A percentile compares a stretch with the other conserved stretches of the same genome.
Evolutionary conservation across 108 stramenopile species (phyloP).

Genomic region (Cyclotella choctawhatcheeana): DNA sequence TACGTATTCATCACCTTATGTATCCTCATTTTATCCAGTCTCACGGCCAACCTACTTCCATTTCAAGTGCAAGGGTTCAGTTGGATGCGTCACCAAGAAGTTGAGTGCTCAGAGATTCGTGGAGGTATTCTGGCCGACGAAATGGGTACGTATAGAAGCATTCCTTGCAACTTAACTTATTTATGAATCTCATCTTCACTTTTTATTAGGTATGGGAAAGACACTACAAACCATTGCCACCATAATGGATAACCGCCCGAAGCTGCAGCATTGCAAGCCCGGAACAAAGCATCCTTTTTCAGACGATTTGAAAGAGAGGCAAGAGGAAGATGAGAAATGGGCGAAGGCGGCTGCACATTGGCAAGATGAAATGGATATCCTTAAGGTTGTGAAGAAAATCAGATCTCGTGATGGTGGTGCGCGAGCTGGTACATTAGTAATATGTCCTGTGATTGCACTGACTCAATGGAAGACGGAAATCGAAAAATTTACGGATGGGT

Average conservation of each 20-base stretch:
- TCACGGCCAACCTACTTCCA: constrained; percentile 86
- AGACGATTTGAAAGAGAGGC: constrained; percentile 49
- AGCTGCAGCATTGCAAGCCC: constrained; percentile 67
- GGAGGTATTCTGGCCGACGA: constrained; percentile 96
- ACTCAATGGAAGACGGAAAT: constrained; percentile 97
- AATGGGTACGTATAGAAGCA: constrained; percentile 32
- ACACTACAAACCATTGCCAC: constrained; percentile 95
- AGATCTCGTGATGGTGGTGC: constrained; percentile 41
- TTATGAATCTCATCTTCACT: not conserved
- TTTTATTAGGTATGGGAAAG: constrained; percentile 58
- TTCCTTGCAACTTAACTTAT: not conserved
- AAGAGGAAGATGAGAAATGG: constrained; percentile 78
- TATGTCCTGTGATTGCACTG: constrained; percentile 96
- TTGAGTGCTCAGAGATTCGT: constrained; percentile 52
- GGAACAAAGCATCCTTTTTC: constrained; percentile 76
- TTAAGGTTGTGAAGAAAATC: constrained; percentile 67
- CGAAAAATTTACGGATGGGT: constrained; percentile 87
- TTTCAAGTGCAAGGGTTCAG: constrained; percentile 96
- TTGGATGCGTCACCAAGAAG: constrained; percentile 95
- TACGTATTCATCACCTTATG: too few species aligned
- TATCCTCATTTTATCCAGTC: not conserved
- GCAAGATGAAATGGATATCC: constrained; percentile 81
- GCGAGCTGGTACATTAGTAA: constrained; percentile 89
- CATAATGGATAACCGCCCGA: constrained; percentile 89
- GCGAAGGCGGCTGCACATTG: constrained; percentile 57